A percentile compares a stretch with the other conserved stretches of the same genome.
Conservation (phyloP, 495 filamentous ascomycete species). For the Podospora pseudopauciseta region DNA sequence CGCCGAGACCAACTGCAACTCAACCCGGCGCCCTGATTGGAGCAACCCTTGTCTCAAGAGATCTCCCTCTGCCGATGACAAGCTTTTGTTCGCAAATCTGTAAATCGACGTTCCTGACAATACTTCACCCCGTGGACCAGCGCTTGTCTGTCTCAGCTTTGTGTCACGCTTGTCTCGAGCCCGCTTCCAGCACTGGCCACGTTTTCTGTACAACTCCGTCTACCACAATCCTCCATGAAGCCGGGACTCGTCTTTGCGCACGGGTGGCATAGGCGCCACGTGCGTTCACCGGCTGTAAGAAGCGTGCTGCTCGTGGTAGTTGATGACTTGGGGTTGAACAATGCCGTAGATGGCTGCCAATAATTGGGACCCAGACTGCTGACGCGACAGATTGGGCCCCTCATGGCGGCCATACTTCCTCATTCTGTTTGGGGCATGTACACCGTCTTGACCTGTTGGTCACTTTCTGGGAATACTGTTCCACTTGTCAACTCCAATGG, state of each 20-base stretch:
- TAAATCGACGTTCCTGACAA: conserved; percentile 9
- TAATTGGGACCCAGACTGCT: conserved; percentile 5
- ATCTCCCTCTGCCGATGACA: conserved; percentile 8
- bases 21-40: neutral
- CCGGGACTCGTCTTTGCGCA: conserved; percentile 3
- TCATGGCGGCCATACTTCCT: conserved; percentile 14
- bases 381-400: conserved; percentile 7
- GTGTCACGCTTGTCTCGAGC: conserved; percentile 30
- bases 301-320: conserved; percentile 1
- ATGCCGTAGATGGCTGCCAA: conserved; percentile 15
- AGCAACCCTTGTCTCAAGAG: conserved; percentile 5
- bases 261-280: conserved; percentile 21
- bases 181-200: conserved; percentile 18
- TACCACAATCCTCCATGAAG: neutral
- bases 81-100: conserved; percentile 11
- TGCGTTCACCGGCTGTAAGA: conserved; percentile 12
- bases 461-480: neutral
- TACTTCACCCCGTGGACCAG: conserved; percentile 10
- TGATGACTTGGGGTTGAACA: conserved; percentile 5
- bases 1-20: neutral
- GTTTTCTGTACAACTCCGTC: conserved; percentile 10
- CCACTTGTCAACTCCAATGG: conserved; percentile 3
- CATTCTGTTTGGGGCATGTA: conserved; percentile 3
- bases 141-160: conserved; percentile 24
- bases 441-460: neutral